Evolutionary conservation across 768 basidiomycete genomes (phyloP), one percentile per base, ranked within the genome.

Genomic region (Omphalotus guepiniiformis): DNA sequence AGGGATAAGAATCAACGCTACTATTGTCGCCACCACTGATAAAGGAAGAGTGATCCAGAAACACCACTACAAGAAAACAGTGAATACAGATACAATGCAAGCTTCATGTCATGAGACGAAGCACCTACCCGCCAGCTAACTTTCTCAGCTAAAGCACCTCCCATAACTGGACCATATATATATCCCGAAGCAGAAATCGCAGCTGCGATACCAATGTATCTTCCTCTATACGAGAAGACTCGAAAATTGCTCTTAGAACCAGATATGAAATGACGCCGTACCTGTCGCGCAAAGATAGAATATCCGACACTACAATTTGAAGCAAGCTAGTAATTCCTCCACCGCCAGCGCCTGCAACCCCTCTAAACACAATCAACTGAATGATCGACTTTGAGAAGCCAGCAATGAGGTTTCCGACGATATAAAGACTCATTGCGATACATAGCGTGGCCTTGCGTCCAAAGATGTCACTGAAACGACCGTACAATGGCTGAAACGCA

Each of bases 181-280:
- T 81, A 86, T 4, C 83, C 81, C 15, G 82, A 62, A 1, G 81
- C 80, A 16, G 72, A 62, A 7, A 72, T 64, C 3, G 71, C 78
- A 2, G 80, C 79, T 16, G 84, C 80, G 29, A 87, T 82, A 2
- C 87, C 87, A 54, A 87, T 84, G 55, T 86, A 89, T 64, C 88
- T 88, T 25, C 85, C 85, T 52, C 81, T 82, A 51, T 4, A 18
- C 6, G 23, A 6, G 18, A 28, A 29, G 27, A 48, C 28, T 41
- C 39, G 22, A 26, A 3, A 12, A 37, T 0, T 21, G 7, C 16
- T 6, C 11, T 13, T 15, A 30, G 5, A 5, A 21, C 9, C 22
- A 21, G 23, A 34, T 27, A 38, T 4, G n/a, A 37, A 23, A 5
- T 7, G 18, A 22, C 6, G 6, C 18, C 66, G 25, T 42, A 78